Percentiles rank a stretch among this genome's conserved stretches.
Evolutionary conservation across 768 basidiomycete genomes (phyloP).

Genomic region (Boletus bicolor): DNA sequence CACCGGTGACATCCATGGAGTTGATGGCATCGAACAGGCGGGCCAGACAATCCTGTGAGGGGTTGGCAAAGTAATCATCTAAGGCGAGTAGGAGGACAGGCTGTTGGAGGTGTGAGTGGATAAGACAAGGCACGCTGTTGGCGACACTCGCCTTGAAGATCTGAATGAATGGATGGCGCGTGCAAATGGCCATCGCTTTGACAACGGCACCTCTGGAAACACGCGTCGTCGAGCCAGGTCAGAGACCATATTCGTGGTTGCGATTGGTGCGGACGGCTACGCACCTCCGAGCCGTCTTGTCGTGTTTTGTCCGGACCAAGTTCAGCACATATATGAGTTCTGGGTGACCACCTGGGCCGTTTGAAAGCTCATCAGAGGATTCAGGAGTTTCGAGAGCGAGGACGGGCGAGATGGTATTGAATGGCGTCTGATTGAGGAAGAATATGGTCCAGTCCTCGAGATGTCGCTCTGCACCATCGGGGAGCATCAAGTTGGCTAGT

Average conservation of each 20-base stretch:
- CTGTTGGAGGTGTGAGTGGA: conserved; percentile 39
- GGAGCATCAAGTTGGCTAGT: conserved; percentile 96
- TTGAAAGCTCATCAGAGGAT: conserved; percentile 26
- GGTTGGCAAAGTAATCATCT: conserved; percentile 89
- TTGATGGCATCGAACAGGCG: conserved; percentile 93
- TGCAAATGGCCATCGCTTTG: conserved; percentile 92
- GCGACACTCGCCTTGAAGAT: conserved; percentile 76
- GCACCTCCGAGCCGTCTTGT: conserved; percentile 76
- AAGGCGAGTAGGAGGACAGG: conserved; percentile 91
- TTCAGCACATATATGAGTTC: conserved; percentile 86
- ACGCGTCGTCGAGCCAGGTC: conserved; percentile 6
- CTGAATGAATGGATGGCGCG: conserved; percentile 90
- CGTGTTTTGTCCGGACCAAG: conserved; percentile 87
- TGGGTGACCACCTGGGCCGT: conserved; percentile 27
- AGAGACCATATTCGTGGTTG: conserved; percentile 1
- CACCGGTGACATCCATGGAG: conserved; percentile 78
- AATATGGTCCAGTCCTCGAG: conserved; percentile 98
- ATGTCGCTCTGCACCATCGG: conserved; percentile 95
- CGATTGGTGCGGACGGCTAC: conserved; percentile 18
- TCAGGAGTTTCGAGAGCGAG: conserved; percentile 63
- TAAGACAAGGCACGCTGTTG: background rate
- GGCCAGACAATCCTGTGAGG: conserved; percentile 86
- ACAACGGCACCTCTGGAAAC: conserved; percentile 80
- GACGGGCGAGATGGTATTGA: conserved; percentile 82
- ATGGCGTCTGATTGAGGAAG: conserved; percentile 92